phyloP scores from a whole-genome alignment of 345 rosid species.

The Linum trigynum region DNA sequence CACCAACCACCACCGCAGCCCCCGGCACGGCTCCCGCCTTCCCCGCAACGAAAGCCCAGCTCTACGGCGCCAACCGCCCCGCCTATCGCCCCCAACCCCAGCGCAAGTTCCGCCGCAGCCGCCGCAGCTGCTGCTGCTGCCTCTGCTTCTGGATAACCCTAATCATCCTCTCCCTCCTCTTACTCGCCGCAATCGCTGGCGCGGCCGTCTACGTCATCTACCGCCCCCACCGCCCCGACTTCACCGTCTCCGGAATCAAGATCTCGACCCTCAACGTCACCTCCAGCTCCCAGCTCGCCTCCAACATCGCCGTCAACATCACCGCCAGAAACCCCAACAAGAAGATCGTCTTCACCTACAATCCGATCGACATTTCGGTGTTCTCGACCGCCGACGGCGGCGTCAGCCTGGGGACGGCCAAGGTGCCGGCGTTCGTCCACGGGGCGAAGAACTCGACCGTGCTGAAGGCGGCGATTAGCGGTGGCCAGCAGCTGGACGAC shows the following conservation, averaged over 20 bases:
- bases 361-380: constrained; percentile 32
- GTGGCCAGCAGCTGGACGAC: constrained; percentile 33
- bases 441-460: constrained; percentile 62
- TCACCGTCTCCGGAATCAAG: constrained; percentile 52
- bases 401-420: constrained; percentile 46
- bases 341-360: constrained; percentile 52
- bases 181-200: constrained; percentile 40
- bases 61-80: constrained; percentile 57
- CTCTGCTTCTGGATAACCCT: constrained; percentile 47
- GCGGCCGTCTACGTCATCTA: constrained; percentile 52
- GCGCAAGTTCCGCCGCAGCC: constrained; percentile 36
- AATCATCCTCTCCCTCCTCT: constrained; percentile 35
- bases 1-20: constrained; percentile 16
- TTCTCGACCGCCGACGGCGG: constrained; percentile 21
- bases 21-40: constrained; percentile 31
- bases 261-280: constrained; percentile 53
- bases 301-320: constrained; percentile 54
- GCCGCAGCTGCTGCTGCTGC: constrained; percentile 50
- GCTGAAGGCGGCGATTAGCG: constrained; percentile 40
- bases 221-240: constrained; percentile 69
- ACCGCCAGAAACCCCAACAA: constrained; percentile 74
- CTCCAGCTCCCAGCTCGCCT: constrained; percentile 30
- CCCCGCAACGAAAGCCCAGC: constrained; percentile 62
- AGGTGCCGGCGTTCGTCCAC: constrained; percentile 48
- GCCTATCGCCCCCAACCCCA: constrained; percentile 62